Evolutionary conservation across 495 filamentous ascomycete species (phyloP), one percentile per base, ranked within the genome.

Genomic region (Penicillium angulare): DNA sequence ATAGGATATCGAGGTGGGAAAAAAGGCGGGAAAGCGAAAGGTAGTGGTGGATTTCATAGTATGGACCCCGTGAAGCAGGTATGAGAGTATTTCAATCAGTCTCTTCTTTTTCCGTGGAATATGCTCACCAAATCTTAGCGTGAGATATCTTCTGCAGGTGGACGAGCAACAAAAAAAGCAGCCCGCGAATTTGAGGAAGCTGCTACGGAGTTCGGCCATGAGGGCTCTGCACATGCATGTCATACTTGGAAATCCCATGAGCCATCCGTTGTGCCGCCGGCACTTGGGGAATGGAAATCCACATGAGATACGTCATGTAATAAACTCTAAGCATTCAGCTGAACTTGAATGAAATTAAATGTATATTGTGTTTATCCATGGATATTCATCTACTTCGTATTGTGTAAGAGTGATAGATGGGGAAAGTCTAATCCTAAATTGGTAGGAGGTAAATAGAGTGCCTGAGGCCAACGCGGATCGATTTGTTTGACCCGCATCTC

Each of bases 81-180:
- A 60, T n/a, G 60, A 40, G 18, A 9, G 18, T 31, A 20, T 42
- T 9, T 3, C 3, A 41, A 10, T n/a, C n/a, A n/a, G n/a, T n/a
- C 2, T 21, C 7, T 8, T 23, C 5, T 23, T 35, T 16, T 5
- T 6, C 7, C 3, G 1, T 17, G 33, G 12, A 16, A 0, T 5
- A 16, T 15, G n/a, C 17, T 35, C 5, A 35, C 17, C 7, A 16
- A 35, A 16, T 2, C 15, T 13, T n/a, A 75, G 75, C 65, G 57
- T 13, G 69, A 72, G 7, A 78, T 81, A n/a, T n/a, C n/a, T 47
- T 76, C 75, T 10, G 71, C 76, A 69, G 81, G 80, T 35, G 79
- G 80, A 7, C 61, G 79, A 34, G 75, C 77, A 4, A 33, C 16
- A 8, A 52, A 23, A 20, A 64, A 63, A 47, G 41, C 46, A 22